phyloP scores from a whole-genome alignment of 192 early-diverging fungal species.

The Allomyces javanicus region DNA sequence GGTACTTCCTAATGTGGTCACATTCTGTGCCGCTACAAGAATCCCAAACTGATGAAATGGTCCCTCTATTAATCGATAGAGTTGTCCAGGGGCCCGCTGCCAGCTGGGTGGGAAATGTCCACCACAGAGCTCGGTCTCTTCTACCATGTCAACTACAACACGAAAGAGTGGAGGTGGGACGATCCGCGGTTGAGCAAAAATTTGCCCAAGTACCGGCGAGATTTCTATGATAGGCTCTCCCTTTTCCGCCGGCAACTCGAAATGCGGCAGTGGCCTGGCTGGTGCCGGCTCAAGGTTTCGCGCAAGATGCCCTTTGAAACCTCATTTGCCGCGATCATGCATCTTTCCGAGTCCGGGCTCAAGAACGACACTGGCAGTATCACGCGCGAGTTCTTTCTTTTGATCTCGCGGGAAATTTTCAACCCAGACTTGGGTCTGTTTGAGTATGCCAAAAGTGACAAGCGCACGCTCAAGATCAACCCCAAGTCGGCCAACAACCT shows the following conservation, averaged over 20 bases:
- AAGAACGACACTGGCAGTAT: conserved; percentile 8
- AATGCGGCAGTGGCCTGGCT: conserved; percentile 6
- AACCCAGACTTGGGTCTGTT: conserved; percentile 9
- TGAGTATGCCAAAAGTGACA: conserved; percentile 1
- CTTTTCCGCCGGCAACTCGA: conserved; percentile 4
- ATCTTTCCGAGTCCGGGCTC: conserved; percentile 3
- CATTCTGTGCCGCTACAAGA: no score
- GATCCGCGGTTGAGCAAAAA: conserved; percentile 16
- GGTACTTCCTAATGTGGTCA: no score
- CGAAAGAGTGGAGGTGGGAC: conserved; percentile 19
- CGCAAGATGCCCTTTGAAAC: conserved; percentile 7
- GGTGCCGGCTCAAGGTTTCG: conserved; percentile 3
- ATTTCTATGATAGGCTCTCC: conserved; percentile 1
- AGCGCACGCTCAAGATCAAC: conserved; percentile 7
- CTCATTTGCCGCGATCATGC: conserved; percentile 7
- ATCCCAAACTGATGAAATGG: no score
- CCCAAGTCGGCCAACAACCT: conserved; percentile 9
- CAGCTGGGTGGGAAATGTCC: conserved; percentile 13
- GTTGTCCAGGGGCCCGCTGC: conserved; percentile 4
- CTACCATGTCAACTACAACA: conserved; percentile 27
- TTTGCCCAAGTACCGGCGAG: no score
- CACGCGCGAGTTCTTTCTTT: conserved; percentile 7
- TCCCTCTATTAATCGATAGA: no score
- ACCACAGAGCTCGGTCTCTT: conserved; percentile 7
- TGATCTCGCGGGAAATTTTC: conserved; percentile 10